Evolutionary conservation across 2,329 filamentous ascomycete species (phyloP), one percentile per base, ranked within the genome.

Genomic region (Aspergillus clavatus): DNA sequence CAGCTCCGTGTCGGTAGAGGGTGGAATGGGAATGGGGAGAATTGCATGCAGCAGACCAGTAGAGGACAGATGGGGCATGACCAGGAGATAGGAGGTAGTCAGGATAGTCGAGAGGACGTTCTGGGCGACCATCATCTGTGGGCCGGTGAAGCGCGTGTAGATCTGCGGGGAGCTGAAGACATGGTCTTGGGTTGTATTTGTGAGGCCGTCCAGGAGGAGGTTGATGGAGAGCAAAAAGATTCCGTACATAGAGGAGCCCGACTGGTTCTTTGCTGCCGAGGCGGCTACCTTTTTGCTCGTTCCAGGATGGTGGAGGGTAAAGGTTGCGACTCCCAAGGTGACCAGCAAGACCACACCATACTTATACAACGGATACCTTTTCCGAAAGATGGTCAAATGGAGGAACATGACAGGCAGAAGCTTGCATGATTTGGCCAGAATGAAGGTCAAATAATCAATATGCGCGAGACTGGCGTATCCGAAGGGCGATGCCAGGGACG

Each of bases 81-180:
- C 61, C 14, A 91, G 53, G 36, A 98, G 80, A 61, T 95, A 97
- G 0, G 72, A 62, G 16, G 80, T 76, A 3, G 90, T 97, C 45
- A 97, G 75, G 38, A 82, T 62, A 3, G 89, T 91, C 57, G 81
- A 85, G 68, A 97, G 86, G 45, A 95, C 74, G 66, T 97, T 98
- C 70, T 96, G 89, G 29, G 91, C 90, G 65, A 90, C 94, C 93
- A 98, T 98, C 93, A 98, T 98, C 78, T 98, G 93, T 48, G 91
- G 89, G 7, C 93, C 93, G 2, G 82, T 81, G 66, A 93, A 96
- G 11, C 84, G 83, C 53, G 81, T 82, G 70, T 89, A 95, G 1
- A 69, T 63, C 21, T 72, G 69, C 2, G 71, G 72, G 5, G 81
- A 77, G 52, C 72, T 70, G 67, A 97, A 96, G 67, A 98, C 89